These are phyloP conservation scores for Pseudogymnoascus verrucosus DNA, from an alignment of 2,329 filamentous ascomycete species.

Conservation along the genomic window DNA sequence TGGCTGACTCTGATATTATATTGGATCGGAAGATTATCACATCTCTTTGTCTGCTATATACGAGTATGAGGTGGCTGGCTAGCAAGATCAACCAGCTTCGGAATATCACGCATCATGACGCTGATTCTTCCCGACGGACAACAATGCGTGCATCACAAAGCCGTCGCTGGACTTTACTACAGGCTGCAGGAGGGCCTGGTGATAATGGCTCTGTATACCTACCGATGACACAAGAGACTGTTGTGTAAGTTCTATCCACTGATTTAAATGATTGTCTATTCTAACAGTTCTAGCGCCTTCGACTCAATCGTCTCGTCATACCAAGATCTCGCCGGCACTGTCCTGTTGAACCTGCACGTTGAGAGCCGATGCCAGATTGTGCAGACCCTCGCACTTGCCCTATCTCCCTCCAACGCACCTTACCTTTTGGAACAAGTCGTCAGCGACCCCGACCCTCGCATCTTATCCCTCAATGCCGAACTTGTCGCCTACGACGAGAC, in stretches of 20 bases:
- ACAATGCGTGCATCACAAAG: constrained; percentile 31
- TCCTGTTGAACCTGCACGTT: constrained; percentile 79
- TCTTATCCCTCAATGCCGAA: constrained; percentile 76
- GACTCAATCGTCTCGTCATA: constrained; percentile 80
- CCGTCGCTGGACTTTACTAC: constrained; percentile 76
- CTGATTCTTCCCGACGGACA: constrained; percentile 49
- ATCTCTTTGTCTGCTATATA: constrained; percentile 81
- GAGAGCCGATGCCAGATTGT: constrained; percentile 82
- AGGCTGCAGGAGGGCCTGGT: constrained; percentile 49
- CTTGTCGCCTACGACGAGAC: constrained; percentile 85
- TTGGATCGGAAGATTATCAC: constrained; percentile 80
- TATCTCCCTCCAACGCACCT: constrained; percentile 52
- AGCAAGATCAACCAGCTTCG: constrained; percentile 74
- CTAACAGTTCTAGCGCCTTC: constrained; percentile 53
- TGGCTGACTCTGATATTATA: constrained; percentile 77
- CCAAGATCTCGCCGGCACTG: constrained; percentile 67
- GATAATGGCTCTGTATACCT: constrained; percentile 67
- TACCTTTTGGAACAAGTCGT: constrained; percentile 65
- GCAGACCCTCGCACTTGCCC: constrained; percentile 61
- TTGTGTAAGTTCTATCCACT: constrained; percentile 48
- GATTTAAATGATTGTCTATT: constrained; percentile 10
- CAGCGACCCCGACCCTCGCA: constrained; percentile 67
- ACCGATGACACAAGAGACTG: constrained; percentile 79
- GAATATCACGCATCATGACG: constrained; percentile 68
- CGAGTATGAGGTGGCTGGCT: constrained; percentile 96